Base-by-base conservation (phyloP, 208 protist genomes). In the Leishmania tarentolae region DNA sequence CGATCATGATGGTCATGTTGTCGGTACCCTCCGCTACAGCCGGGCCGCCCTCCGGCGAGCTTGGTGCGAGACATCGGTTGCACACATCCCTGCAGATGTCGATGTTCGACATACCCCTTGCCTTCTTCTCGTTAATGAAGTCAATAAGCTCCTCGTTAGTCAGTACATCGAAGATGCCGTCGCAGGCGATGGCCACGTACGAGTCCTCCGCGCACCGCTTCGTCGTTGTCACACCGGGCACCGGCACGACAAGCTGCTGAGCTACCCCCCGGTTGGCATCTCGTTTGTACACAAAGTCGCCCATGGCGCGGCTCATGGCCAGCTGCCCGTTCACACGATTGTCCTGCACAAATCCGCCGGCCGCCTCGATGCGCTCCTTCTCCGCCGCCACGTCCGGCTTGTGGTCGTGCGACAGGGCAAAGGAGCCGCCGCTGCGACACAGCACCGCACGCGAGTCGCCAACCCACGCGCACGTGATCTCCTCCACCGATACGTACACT, bases 291-390 rank as follows among this genome's bases (percentile, higher is more conserved):
- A 75, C 74, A 76, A 98, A 98, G 86, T 99, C 98, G 40, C 98
- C 98, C 85, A 99, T 93, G 24, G 96, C 96, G 37, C 98, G 92
- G 71, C 93, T 97, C 87, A 99, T 97, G 57, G 97, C 98, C 44
- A 99, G 90, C 80, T 95, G 92, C 3, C 98, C 97, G 83, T 98
- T 98, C 24, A 99, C 97, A 73, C 98, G 94, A 82, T 97, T 97
- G 79, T 96, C 90, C 83, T 93, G 83, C 28, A 99, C 97, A 78
- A 89, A 93, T 37, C 94, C 93, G 47, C 94, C 96, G 19, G 95
- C 95, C 11, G 87, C 90, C 59, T 83, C 76, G 82, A 99, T 99
- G 65, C 98, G 90, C n/a, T 75, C 82, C 72, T 82, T 79, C 85
- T 99, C 96, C 57, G 28, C 76, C 42, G 81, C 76, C 70, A 93